Base-by-base conservation (phyloP, 2,329 filamentous ascomycete species). In the Davidsoniella virescens region DNA sequence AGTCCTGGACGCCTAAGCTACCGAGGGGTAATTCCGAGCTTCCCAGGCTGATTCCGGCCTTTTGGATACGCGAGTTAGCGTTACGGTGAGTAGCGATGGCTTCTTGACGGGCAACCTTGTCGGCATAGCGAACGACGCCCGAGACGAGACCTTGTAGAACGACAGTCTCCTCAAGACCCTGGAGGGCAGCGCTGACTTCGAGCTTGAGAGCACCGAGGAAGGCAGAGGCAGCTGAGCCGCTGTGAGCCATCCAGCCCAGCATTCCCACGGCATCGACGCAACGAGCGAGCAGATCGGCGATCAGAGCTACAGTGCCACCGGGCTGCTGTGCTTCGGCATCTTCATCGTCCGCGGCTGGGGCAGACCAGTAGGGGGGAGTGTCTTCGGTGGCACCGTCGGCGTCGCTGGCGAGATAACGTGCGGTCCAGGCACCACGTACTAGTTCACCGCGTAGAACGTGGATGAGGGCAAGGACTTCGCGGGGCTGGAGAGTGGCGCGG, bases 251-350 rank as follows among this genome's bases (percentile, higher is more conserved):
- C 83, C 84, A 88, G 17, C 84, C 84, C 49, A 78, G 77, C 8
- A 80, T 72, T 2, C 83, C 84, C 14, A 90, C 74, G 0, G 84
- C 79, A 62, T 90, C 84, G 41, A 90, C 70, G 54, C 83, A 84
- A 58, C 79, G 78, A 55, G 78, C 78, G 26, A 88, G 70, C 3
- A 90, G 69, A 55, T 81, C 78, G 14, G 82, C 76, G 54, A 90
- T 81, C 39, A 85, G 73, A 14, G 76, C 70, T 56, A 88, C 81
- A 47, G 80, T 77, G 46, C 76, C 76, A 57, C 87, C 79, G 17
- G 80, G 76, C 0, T 78, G 75, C 3, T 69, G 66, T 12, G 49
- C 53, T n/a, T 57, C 43, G 10, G 5, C 54, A 9, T 67, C 61
- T 9, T 63, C 62, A 6, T 71, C 69, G 20, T 67, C 63, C 12